A percentile compares a stretch with the other conserved stretches of the same genome.
phyloP scores from a whole-genome alignment of 2,329 filamentous ascomycete species.

The Fusarium piperis region DNA sequence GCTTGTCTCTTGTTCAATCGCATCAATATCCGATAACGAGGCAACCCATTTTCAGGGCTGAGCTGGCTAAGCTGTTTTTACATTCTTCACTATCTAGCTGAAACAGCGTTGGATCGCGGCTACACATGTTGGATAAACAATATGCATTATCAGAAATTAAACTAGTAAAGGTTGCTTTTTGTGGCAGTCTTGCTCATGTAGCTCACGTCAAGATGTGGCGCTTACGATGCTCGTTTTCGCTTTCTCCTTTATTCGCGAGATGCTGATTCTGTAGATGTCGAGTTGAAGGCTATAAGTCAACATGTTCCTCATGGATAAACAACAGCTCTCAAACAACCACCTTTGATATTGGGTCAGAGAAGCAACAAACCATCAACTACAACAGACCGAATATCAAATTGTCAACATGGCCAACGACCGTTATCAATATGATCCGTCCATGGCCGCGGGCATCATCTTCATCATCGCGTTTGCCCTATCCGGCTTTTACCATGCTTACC shows the following conservation, averaged over 20 bases:
- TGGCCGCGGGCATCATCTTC: slow-evolving; percentile 48
- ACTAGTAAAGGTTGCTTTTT: background rate
- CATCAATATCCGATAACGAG: slow-evolving; percentile 6
- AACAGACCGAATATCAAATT: slow-evolving; percentile 18
- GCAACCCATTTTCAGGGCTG: slow-evolving; percentile 1
- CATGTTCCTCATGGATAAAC: background rate
- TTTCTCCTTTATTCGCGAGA: background rate
- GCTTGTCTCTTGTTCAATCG: background rate
- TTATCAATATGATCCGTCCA: slow-evolving; percentile 58
- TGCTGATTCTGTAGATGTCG: background rate
- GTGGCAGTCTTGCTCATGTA: background rate
- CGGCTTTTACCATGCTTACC: slow-evolving; percentile 49
- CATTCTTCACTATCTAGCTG: background rate
- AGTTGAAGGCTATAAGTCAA: background rate
- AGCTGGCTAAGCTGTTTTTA: background rate
- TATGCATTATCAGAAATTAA: background rate
- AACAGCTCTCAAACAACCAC: background rate
- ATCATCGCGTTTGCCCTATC: slow-evolving; percentile 32
- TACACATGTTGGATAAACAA: background rate
- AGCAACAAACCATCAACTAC: background rate
- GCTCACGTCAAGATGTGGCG: background rate
- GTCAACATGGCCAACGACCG: background rate
- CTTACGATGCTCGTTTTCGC: background rate
- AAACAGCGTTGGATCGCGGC: background rate
- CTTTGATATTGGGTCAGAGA: background rate